Evolutionary conservation across 331 rosid genomes (phyloP).

Genomic region (Cydonia oblonga): DNA sequence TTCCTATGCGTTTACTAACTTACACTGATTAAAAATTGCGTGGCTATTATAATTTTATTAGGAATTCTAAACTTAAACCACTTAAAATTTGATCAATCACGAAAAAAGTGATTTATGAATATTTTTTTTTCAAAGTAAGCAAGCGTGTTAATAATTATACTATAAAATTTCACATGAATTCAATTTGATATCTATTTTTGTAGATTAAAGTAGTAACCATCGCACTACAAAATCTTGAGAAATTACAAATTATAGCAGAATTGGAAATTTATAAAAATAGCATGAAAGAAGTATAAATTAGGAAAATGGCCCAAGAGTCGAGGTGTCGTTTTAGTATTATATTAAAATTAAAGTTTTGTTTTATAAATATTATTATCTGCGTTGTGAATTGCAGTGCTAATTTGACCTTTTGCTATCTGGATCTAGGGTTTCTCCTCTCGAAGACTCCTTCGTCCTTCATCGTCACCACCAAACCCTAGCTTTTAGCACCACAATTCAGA

Average conservation of each 20-base stretch:
- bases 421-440: slow-evolving; percentile 86
- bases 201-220: too few relatives aligned
- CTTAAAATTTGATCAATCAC: background rate
- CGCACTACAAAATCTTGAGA: too few relatives aligned
- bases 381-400: slow-evolving; percentile 23
- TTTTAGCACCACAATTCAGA: slow-evolving; percentile 15
- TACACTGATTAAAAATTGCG: too few relatives aligned
- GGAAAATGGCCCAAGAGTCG: background rate
- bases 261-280: background rate
- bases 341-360: background rate
- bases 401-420: slow-evolving; percentile 90
- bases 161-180: background rate
- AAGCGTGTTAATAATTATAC: background rate
- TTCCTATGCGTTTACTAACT: background rate
- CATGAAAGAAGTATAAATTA: background rate
- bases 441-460: slow-evolving; percentile 20
- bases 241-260: background rate
- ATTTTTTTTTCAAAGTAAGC: too few relatives aligned
- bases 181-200: background rate
- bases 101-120: too few relatives aligned
- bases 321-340: background rate
- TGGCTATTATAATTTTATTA: rapidly evolving
- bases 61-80: background rate
- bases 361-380: slow-evolving; percentile 9
- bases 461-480: slow-evolving; percentile 53